A percentile compares a stretch with the other conserved stretches of the same genome.
These are phyloP conservation scores for Tuber borchii DNA, from an alignment of 495 filamentous ascomycete genomes.

Conservation along the genomic window DNA sequence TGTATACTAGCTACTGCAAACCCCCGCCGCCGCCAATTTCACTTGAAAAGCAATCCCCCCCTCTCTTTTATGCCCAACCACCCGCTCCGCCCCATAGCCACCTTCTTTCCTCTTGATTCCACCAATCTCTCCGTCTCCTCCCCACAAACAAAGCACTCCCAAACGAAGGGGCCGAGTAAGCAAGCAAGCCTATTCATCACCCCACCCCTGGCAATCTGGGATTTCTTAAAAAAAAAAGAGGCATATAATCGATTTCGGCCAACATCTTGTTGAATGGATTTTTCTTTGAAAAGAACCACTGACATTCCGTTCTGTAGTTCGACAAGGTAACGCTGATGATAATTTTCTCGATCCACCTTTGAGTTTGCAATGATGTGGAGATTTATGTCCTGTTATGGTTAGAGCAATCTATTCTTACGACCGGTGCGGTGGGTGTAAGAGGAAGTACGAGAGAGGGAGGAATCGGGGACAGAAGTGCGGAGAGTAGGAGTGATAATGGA, in stretches of 20 bases:
- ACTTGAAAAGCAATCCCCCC: neutral
- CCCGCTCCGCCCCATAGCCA: neutral
- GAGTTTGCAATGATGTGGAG: neutral
- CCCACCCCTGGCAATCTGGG: neutral
- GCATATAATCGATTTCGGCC: conserved; percentile 1
- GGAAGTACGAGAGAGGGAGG: neutral
- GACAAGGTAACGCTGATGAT: neutral
- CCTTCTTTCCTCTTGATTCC: neutral
- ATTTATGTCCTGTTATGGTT: conserved; percentile 1
- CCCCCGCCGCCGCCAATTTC: neutral
- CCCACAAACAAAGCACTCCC: conserved; percentile 3
- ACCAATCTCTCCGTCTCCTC: neutral
- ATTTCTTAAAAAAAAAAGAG: conserved; percentile 3
- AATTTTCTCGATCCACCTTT: neutral
- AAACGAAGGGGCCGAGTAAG: neutral
- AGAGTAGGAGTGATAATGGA: neutral
- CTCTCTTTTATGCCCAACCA: neutral
- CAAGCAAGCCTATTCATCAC: neutral
- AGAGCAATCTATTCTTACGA: neutral
- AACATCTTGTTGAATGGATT: conserved; percentile 1
- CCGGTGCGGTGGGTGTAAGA: neutral
- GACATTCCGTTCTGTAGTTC: neutral
- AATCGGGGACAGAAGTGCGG: neutral
- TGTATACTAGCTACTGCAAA: neutral
- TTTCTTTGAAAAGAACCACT: neutral